These are phyloP conservation scores for Eucalyptus curtisii DNA, from an alignment of 345 rosid species.

Conservation along the genomic window DNA sequence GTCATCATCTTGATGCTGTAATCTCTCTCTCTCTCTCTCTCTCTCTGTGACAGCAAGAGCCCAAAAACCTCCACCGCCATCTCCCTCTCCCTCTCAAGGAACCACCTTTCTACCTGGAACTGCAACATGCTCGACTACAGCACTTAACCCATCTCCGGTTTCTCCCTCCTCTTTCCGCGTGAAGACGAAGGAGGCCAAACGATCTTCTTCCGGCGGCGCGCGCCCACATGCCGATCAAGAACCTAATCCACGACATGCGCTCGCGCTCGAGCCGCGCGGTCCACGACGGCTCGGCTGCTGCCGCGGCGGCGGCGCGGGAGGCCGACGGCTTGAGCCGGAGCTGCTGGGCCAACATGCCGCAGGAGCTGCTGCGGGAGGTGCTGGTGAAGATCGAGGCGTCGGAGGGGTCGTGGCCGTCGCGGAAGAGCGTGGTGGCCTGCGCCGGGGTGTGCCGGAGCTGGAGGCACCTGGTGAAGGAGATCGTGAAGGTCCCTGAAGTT, in stretches of 20 bases:
- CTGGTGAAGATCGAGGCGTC: slow-evolving; percentile 49
- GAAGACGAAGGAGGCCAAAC: neutral
- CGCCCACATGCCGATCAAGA: slow-evolving; percentile 31
- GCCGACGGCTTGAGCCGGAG: slow-evolving; percentile 12
- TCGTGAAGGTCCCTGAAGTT: slow-evolving; percentile 48
- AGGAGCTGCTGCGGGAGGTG: slow-evolving; percentile 64
- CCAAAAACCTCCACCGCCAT: neutral
- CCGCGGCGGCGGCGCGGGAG: neutral
- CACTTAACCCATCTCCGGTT: neutral
- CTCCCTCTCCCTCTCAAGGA: neutral
- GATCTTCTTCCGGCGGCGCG: neutral
- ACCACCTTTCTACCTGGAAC: neutral
- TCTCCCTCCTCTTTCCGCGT: neutral
- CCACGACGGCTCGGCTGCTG: slow-evolving; percentile 19
- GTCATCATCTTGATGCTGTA: neutral
- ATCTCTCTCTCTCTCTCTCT: neutral
- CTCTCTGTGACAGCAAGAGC: neutral
- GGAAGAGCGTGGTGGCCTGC: slow-evolving; percentile 69
- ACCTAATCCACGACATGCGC: slow-evolving; percentile 19
- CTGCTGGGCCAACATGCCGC: slow-evolving; percentile 70
- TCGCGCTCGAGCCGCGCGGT: slow-evolving; percentile 52
- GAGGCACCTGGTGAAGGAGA: slow-evolving; percentile 52
- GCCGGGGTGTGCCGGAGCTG: slow-evolving; percentile 78
- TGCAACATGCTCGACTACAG: neutral
- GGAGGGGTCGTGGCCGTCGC: slow-evolving; percentile 59